These are phyloP conservation scores for Coniochaeta prunicola DNA, from an alignment of 2,329 filamentous ascomycete genomes.

Conservation along the genomic window DNA sequence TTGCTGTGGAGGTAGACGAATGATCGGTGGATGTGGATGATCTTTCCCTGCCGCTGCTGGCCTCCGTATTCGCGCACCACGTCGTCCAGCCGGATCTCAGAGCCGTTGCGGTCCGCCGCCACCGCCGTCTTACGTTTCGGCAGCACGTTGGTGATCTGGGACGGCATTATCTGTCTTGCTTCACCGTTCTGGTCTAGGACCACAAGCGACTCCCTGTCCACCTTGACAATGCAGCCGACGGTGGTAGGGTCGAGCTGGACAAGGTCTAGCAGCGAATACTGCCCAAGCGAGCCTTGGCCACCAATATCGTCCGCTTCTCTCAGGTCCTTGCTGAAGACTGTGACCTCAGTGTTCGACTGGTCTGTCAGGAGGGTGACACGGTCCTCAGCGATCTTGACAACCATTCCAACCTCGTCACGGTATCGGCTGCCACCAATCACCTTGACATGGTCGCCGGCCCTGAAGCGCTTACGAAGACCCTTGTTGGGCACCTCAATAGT, in stretches of 20 bases:
- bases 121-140: constrained; percentile 77
- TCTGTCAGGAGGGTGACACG: constrained; percentile 89
- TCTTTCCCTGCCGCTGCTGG: constrained; percentile 77
- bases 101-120: constrained; percentile 86
- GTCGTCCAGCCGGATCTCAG: constrained; percentile 86
- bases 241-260: constrained; percentile 91
- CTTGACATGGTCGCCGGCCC: constrained; percentile 93
- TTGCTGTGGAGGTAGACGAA: constrained; percentile 86
- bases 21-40: constrained; percentile 90
- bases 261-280: constrained; percentile 87
- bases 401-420: constrained; percentile 92
- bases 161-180: constrained; percentile 74
- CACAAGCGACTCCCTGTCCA: constrained; percentile 85
- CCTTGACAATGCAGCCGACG: constrained; percentile 88
- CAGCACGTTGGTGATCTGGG: constrained; percentile 85
- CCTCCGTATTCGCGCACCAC: constrained; percentile 86
- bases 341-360: constrained; percentile 87
- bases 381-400: constrained; percentile 88
- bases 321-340: constrained; percentile 95
- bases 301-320: constrained; percentile 89
- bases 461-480: constrained; percentile 87
- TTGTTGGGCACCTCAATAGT: constrained; percentile 89
- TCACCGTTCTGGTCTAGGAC: constrained; percentile 88
- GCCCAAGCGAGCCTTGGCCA: constrained; percentile 74
- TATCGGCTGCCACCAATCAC: constrained; percentile 95